These are phyloP conservation scores for Grifola frondosa DNA, from an alignment of 1,284 basidiomycete genomes.

Conservation along the genomic window DNA sequence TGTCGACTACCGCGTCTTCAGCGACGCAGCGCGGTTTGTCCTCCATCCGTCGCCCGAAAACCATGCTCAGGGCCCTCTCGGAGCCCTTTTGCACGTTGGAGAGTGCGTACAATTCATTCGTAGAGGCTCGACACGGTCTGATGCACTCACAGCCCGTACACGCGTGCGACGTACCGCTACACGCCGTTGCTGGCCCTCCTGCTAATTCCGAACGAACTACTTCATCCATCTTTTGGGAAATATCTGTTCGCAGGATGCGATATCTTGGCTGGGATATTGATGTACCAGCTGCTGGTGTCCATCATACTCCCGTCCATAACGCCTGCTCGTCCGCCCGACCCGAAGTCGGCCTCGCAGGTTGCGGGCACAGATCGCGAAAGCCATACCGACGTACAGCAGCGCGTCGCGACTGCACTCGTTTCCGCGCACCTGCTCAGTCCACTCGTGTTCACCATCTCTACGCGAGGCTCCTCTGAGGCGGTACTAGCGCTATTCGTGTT, in stretches of 20 bases:
- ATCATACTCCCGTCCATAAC: slow-evolving; percentile 38
- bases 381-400: slow-evolving; percentile 1
- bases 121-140: slow-evolving; percentile 1
- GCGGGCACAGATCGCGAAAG: not conserved
- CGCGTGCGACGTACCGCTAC: slow-evolving; percentile 94
- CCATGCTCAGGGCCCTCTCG: slow-evolving; percentile 63
- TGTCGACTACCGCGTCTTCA: slow-evolving; percentile 95
- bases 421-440: slow-evolving; percentile 86
- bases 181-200: slow-evolving; percentile 89
- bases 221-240: slow-evolving; percentile 88
- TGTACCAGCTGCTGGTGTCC: slow-evolving; percentile 68
- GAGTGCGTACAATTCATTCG: slow-evolving; percentile 53
- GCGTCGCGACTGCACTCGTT: slow-evolving; percentile 52
- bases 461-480: slow-evolving; percentile 93
- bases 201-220: slow-evolving; percentile 75
- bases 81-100: slow-evolving; percentile 51
- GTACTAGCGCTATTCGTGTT: slow-evolving; percentile 83
- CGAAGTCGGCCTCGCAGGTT: not conserved
- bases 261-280: slow-evolving; percentile 76
- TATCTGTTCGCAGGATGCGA: slow-evolving; percentile 87
- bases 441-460: slow-evolving; percentile 94
- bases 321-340: not conserved
- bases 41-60: slow-evolving; percentile 48
- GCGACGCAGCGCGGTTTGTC: slow-evolving; percentile 81
- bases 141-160: slow-evolving; percentile 72